A percentile compares a stretch with the other conserved stretches of the same genome.
Conservation (phyloP, 345 rosid species). For the Gossypium arboreum region DNA sequence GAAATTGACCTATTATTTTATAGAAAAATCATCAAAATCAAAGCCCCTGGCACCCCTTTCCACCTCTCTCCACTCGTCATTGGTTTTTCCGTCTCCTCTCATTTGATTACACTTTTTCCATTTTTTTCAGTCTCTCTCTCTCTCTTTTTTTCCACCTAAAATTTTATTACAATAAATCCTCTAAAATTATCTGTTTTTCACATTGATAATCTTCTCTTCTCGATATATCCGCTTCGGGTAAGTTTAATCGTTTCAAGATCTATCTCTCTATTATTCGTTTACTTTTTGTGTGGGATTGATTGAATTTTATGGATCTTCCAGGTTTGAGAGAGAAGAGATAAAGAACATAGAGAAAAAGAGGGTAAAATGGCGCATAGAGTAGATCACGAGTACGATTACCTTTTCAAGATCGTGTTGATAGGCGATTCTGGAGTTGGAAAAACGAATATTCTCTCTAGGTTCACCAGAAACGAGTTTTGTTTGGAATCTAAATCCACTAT, state of each 20-base stretch:
- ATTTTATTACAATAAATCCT: not conserved
- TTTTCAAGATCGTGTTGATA: constrained; percentile 73
- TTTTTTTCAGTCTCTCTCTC: not conserved
- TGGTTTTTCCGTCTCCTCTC: not conserved
- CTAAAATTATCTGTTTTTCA: not conserved
- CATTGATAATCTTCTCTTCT: constrained; percentile 18
- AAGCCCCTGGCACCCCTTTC: not conserved
- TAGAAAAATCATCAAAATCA: not conserved
- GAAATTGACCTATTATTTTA: too few relatives aligned
- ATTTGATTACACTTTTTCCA: not conserved
- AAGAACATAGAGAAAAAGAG: not conserved
- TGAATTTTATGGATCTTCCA: constrained; percentile 24
- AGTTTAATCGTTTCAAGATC: not conserved
- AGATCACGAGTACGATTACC: constrained; percentile 64
- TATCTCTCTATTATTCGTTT: not conserved
- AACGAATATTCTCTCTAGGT: constrained; percentile 68
- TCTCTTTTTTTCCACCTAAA: too few relatives aligned
- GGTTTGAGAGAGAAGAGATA: constrained; percentile 24
- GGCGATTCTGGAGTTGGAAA: constrained; percentile 80
- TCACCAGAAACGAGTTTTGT: constrained; percentile 63
- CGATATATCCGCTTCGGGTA: constrained; percentile 35
- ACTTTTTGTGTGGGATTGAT: not conserved
- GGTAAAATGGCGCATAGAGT: constrained; percentile 45
- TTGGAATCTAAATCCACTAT: constrained; percentile 72
- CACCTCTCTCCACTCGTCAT: not conserved